Evolutionary conservation across 495 filamentous ascomycete genomes (phyloP).

Genomic region (Xylaria telfairii): DNA sequence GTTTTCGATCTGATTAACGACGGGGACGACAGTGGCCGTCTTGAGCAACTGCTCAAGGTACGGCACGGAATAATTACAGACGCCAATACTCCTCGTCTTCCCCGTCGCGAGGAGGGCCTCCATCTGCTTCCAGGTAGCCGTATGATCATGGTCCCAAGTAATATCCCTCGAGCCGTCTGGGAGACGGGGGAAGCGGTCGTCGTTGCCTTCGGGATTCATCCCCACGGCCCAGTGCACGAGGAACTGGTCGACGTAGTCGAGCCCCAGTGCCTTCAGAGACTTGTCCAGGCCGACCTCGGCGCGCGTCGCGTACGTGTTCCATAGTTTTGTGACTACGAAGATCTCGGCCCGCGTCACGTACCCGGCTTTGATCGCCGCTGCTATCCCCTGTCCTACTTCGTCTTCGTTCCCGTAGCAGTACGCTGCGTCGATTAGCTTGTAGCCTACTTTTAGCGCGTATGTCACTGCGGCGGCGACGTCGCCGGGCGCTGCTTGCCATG

Average conservation of each 20-base stretch:
- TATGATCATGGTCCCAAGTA: slow-evolving; percentile 65
- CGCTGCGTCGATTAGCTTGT: slow-evolving; percentile 66
- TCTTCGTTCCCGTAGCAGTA: slow-evolving; percentile 68
- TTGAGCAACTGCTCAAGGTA: slow-evolving; percentile 77
- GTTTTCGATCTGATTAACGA: slow-evolving; percentile 94
- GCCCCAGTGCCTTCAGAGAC: slow-evolving; percentile 71
- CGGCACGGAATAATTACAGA: slow-evolving; percentile 78
- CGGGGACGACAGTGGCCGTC: slow-evolving; percentile 69
- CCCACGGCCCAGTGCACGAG: slow-evolving; percentile 83
- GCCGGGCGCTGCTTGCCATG: slow-evolving; percentile 76
- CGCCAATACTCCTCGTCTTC: slow-evolving; percentile 79
- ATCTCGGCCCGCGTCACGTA: slow-evolving; percentile 76
- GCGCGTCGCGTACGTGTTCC: slow-evolving; percentile 76
- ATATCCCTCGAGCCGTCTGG: slow-evolving; percentile 74
- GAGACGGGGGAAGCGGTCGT: slow-evolving; percentile 76
- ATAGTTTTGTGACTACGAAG: slow-evolving; percentile 84
- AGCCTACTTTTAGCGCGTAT: slow-evolving; percentile 65
- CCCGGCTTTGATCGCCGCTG: slow-evolving; percentile 68
- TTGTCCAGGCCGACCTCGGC: slow-evolving; percentile 72
- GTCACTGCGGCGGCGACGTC: slow-evolving; percentile 61
- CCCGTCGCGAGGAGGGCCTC: slow-evolving; percentile 71
- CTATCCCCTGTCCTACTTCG: slow-evolving; percentile 61
- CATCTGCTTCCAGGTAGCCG: slow-evolving; percentile 81
- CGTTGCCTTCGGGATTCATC: slow-evolving; percentile 80
- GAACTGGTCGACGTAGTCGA: slow-evolving; percentile 85